Evolutionary conservation across 345 rosid species (phyloP).

Genomic region (Citrus maxima): DNA sequence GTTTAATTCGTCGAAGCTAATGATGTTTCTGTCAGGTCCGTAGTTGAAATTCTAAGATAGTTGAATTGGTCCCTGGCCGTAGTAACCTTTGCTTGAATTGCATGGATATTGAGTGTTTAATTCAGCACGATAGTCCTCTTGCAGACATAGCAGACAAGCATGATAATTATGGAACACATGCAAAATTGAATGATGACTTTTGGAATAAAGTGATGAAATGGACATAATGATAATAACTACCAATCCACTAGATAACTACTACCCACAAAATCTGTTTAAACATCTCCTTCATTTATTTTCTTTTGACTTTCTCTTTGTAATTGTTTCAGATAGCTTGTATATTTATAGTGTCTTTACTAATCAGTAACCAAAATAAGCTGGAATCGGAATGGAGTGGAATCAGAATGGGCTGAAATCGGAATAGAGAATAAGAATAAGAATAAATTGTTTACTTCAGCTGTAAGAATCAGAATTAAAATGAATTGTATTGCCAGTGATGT

Average conservation of each 20-base stretch:
- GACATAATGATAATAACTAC: fast-evolving
- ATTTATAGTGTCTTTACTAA: too few species aligned
- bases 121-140: constrained; percentile 33
- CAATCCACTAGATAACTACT: too few species aligned
- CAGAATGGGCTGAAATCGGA: too few species aligned
- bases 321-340: fast-evolving
- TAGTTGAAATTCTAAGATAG: constrained; percentile 50
- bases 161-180: too few species aligned
- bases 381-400: fast-evolving
- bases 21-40: constrained; percentile 34
- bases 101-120: constrained; percentile 47
- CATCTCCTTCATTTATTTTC: too few species aligned
- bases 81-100: constrained; percentile 36
- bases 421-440: fast-evolving
- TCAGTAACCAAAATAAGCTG: fast-evolving
- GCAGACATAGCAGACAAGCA: too few species aligned
- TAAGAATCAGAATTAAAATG: fast-evolving
- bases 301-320: too few species aligned
- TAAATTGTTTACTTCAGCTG: fast-evolving
- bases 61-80: constrained; percentile 47
- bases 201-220: too few species aligned
- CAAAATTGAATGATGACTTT: too few species aligned
- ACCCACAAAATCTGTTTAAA: too few species aligned
- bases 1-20: constrained; percentile 32
- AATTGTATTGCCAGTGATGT: fast-evolving